Base-by-base conservation (phyloP, 2,329 filamentous ascomycete genomes). In the Fusarium haematococcum region DNA sequence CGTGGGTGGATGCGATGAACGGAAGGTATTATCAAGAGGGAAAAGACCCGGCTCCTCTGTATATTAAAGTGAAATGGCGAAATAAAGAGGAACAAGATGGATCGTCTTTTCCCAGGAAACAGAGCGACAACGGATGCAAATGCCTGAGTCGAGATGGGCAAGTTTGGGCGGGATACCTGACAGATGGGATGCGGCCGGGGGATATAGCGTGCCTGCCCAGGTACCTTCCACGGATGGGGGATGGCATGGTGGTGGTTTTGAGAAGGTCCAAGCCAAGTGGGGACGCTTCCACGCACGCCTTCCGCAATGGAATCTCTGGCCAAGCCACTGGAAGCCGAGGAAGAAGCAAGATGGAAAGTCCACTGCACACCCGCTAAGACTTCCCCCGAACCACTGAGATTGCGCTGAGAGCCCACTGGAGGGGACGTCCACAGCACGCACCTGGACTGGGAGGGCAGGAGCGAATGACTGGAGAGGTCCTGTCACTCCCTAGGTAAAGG, bases 301-400 rank as follows among this genome's bases (percentile, higher is more conserved):
- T 76, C 73, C 62, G 67, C 68, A 73, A 67, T 70, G 63, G 59
- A 75, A 71, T 73, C 70, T 70, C 72, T 68, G 68, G 66, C 73
- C 67, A 75, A 76, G 76, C 75, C 75, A 78, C 76, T 78, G 68
- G 76, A 78, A 78, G 76, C 75, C 73, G 67, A 76, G 68, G 76
- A 70, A 78, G 76, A 78, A 78, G 76, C 76, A 76, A 77, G 67
- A 74, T 74, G 63, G 73, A 75, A 75, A 64, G 72, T 68, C 76
- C 69, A 77, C 73, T 73, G 63, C 76, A 75, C 73, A 73, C 70
- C 73, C 73, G 63, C 70, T 74, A 25, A 48, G 60, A 65, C 50
- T 23, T 30, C 63, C 70, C 70, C 70, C 73, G 70, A 63, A 14
- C 73, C 67, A 75, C 45, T 8, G 59, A 67, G 41, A 27, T 41